A percentile compares a stretch with the other conserved stretches of the same genome.
Evolutionary conservation across 106 monocot genomes (phyloP).

Genomic region (Acorus gramineus): DNA sequence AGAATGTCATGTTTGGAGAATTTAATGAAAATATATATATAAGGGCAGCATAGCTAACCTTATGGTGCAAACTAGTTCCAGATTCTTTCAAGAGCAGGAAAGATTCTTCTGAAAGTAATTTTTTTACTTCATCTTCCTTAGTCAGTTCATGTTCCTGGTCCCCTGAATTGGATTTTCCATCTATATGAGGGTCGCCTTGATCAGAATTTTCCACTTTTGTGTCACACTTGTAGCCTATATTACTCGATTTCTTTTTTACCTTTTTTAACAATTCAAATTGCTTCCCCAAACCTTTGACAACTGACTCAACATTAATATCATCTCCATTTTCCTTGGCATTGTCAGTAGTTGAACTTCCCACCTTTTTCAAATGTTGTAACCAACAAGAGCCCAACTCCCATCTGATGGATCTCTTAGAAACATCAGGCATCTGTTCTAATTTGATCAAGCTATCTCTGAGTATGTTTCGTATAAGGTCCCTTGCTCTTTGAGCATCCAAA

Average conservation of each 20-base stretch:
- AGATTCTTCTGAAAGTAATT: slow-evolving; percentile 35
- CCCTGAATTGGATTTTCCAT: slow-evolving; percentile 1
- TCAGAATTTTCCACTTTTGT: slow-evolving; percentile 8
- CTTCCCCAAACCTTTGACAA: slow-evolving; percentile 78
- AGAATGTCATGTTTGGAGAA: too few relatives aligned
- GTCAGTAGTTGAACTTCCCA: slow-evolving; percentile 30
- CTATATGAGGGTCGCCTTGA: neutral
- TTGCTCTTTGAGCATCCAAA: slow-evolving; percentile 20
- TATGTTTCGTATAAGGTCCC: slow-evolving; percentile 32
- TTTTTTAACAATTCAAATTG: slow-evolving; percentile 68
- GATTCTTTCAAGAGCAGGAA: slow-evolving; percentile 49
- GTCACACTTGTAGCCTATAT: slow-evolving; percentile 5
- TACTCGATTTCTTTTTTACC: slow-evolving; percentile 50
- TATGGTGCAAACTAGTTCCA: slow-evolving; percentile 54
- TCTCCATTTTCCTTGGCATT: slow-evolving; percentile 19
- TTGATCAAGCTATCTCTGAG: slow-evolving; percentile 50
- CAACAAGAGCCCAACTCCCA: slow-evolving; percentile 82
- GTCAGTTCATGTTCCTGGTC: slow-evolving; percentile 10
- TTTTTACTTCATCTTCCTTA: slow-evolving; percentile 24
- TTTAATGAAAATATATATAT: neutral
- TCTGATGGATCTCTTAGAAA: slow-evolving; percentile 32
- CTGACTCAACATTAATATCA: slow-evolving; percentile 12
- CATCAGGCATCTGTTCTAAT: slow-evolving; percentile 23
- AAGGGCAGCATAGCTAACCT: slow-evolving; percentile 23
- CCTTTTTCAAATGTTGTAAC: slow-evolving; percentile 65